Percentiles rank a stretch among this genome's conserved stretches.
Evolutionary conservation across 2,329 filamentous ascomycete genomes (phyloP).

Genomic region (Pseudogymnoascus destructans): DNA sequence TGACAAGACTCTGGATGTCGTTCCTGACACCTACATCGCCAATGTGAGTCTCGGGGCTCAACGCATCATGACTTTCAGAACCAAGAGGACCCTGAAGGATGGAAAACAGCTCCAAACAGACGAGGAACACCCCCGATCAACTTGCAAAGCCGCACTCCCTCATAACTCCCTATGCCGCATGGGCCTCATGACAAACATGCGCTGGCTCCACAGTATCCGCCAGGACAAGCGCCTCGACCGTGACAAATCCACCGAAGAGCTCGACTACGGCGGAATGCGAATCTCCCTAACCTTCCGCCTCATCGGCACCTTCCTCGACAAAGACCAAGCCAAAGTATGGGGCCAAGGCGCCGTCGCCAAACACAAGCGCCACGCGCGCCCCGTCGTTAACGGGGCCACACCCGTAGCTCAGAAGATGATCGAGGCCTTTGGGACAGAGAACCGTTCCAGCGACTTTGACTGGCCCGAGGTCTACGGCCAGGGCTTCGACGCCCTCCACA

Average conservation of each 20-base stretch:
- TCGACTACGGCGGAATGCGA: conserved; percentile 59
- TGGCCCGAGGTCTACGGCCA: conserved; percentile 65
- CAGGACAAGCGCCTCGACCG: conserved; percentile 61
- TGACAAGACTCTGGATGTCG: conserved; percentile 91
- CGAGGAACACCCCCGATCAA: conserved; percentile 16
- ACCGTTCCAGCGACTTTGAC: conserved; percentile 56
- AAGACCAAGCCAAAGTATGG: conserved; percentile 60
- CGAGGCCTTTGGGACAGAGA: conserved; percentile 72
- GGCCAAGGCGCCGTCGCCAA: conserved; percentile 77
- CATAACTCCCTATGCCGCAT: conserved; percentile 84
- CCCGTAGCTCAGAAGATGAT: conserved; percentile 56
- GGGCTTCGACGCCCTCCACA: conserved; percentile 75
- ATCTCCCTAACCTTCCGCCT: conserved; percentile 86
- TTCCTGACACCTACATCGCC: conserved; percentile 66
- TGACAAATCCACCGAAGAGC: conserved; percentile 58
- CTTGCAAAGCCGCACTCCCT: conserved; percentile 56
- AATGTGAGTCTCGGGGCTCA: conserved; percentile 91
- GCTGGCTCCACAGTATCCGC: conserved; percentile 86
- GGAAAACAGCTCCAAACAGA: conserved; percentile 5
- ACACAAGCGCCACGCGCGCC: conserved; percentile 41
- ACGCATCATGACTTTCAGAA: conserved; percentile 78
- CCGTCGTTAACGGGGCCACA: conserved; percentile 57
- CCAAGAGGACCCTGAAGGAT: conserved; percentile 48
- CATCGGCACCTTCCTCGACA: conserved; percentile 73
- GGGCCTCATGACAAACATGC: conserved; percentile 66